A percentile compares a stretch with the other conserved stretches of the same genome.
Conservation (phyloP, 2,329 filamentous ascomycete genomes). For the Botrytis pseudocinerea region DNA sequence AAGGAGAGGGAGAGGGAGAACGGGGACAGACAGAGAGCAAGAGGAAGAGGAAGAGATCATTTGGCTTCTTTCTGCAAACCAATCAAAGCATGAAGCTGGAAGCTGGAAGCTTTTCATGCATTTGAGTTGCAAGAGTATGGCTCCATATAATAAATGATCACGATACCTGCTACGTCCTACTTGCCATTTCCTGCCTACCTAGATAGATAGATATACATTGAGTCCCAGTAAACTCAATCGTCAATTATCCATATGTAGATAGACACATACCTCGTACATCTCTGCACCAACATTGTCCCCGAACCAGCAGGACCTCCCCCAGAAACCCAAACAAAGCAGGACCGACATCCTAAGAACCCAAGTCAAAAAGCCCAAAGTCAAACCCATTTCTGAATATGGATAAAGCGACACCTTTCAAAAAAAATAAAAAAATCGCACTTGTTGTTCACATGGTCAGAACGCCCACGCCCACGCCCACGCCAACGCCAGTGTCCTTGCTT, state of each 20-base stretch:
- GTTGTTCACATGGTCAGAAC: constrained; percentile 2
- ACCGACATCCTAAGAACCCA: background rate
- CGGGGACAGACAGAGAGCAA: background rate
- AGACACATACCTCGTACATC: background rate
- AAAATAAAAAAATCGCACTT: no score
- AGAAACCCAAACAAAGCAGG: background rate
- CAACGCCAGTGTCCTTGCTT: background rate
- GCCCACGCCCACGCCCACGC: background rate
- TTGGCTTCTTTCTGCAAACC: background rate
- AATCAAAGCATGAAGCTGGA: background rate
- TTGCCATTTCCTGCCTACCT: background rate
- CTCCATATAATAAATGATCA: background rate
- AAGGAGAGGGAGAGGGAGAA: background rate
- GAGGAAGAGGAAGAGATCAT: background rate
- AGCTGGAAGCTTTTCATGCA: background rate
- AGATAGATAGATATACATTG: background rate
- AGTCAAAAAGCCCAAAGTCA: background rate
- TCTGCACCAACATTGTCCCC: background rate
- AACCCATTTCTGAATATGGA: background rate
- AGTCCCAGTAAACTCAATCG: background rate
- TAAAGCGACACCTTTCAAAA: background rate
- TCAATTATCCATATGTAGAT: background rate
- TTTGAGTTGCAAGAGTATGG: background rate
- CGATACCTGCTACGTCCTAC: background rate
- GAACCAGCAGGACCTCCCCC: background rate